Evolutionary conservation across 768 basidiomycete species (phyloP).

Genomic region (Ramaria rubella): DNA sequence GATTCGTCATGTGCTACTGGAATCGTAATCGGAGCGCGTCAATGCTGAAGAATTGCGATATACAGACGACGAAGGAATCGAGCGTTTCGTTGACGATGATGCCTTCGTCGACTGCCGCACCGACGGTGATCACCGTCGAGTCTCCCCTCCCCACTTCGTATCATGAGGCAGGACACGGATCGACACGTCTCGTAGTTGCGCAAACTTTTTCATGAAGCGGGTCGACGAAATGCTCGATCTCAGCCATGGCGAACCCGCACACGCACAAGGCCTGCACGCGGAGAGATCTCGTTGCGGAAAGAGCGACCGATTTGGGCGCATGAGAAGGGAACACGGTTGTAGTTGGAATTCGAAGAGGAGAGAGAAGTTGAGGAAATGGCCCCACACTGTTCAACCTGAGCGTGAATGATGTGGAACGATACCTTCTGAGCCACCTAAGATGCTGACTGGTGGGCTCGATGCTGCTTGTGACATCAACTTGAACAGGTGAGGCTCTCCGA

Average conservation of each 20-base stretch:
- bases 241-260: slow-evolving; percentile 99
- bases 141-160: slow-evolving; percentile 70
- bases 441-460: slow-evolving; percentile 97
- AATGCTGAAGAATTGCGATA: slow-evolving; percentile 89
- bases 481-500: too few relatives aligned
- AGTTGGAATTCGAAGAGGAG: slow-evolving; percentile 97
- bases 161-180: slow-evolving; percentile 73
- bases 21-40: slow-evolving; percentile 78
- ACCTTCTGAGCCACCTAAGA: slow-evolving; percentile 75
- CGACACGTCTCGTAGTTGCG: slow-evolving; percentile 66
- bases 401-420: too few relatives aligned
- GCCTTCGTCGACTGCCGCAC: slow-evolving; percentile 81
- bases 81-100: slow-evolving; percentile 95
- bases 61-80: slow-evolving; percentile 93
- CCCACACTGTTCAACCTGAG: slow-evolving; percentile 96
- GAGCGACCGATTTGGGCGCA: slow-evolving; percentile 94
- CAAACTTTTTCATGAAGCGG: slow-evolving; percentile 83
- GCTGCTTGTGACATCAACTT: too few relatives aligned
- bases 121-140: slow-evolving; percentile 62
- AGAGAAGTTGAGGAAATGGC: slow-evolving; percentile 97
- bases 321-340: slow-evolving; percentile 91
- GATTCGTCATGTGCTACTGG: slow-evolving; percentile 97
- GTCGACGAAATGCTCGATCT: slow-evolving; percentile 99
- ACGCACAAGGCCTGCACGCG: slow-evolving; percentile 90
- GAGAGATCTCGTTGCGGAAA: slow-evolving; percentile 98